A percentile compares a stretch with the other conserved stretches of the same genome.
phyloP scores from a whole-genome alignment of 225 moss, liverwort and hornwort genomes.

The Lunularia cruciata region DNA sequence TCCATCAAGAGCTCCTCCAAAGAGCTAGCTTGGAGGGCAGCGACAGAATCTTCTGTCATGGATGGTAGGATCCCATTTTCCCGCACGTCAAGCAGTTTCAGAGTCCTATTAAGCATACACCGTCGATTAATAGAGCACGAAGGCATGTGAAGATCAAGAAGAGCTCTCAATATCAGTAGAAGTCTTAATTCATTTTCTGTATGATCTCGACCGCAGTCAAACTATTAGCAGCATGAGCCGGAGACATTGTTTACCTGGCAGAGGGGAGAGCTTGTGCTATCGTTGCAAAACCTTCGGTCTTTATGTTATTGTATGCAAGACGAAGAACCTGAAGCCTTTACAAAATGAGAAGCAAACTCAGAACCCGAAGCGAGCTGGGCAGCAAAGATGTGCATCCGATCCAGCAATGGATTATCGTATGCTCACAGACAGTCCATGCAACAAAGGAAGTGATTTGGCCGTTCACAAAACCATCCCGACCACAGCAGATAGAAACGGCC shows the following conservation, averaged over 20 bases:
- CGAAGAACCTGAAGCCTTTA: slow-evolving; percentile 75
- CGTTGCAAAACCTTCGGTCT: slow-evolving; percentile 63
- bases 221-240: too few relatives aligned
- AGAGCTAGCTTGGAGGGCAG: slow-evolving; percentile 56
- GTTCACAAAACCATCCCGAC: too few relatives aligned
- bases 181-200: too few relatives aligned
- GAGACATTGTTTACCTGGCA: slow-evolving; percentile 57
- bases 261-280: slow-evolving; percentile 56
- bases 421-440: too few relatives aligned
- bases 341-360: neutral
- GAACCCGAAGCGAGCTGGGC: slow-evolving; percentile 8
- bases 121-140: too few relatives aligned
- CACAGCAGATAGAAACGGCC: too few relatives aligned
- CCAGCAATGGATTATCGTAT: too few relatives aligned
- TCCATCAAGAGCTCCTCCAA: slow-evolving; percentile 60
- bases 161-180: too few relatives aligned
- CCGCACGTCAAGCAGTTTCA: slow-evolving; percentile 73
- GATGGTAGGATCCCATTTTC: slow-evolving; percentile 60
- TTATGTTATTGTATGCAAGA: slow-evolving; percentile 67
- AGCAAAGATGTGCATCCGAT: neutral
- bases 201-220: too few relatives aligned
- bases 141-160: too few relatives aligned
- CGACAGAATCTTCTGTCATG: slow-evolving; percentile 55
- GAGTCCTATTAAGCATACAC: too few relatives aligned
- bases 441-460: too few relatives aligned